Evolutionary conservation across 306 rosid genomes (phyloP).

Genomic region (Prunus mongolica): DNA sequence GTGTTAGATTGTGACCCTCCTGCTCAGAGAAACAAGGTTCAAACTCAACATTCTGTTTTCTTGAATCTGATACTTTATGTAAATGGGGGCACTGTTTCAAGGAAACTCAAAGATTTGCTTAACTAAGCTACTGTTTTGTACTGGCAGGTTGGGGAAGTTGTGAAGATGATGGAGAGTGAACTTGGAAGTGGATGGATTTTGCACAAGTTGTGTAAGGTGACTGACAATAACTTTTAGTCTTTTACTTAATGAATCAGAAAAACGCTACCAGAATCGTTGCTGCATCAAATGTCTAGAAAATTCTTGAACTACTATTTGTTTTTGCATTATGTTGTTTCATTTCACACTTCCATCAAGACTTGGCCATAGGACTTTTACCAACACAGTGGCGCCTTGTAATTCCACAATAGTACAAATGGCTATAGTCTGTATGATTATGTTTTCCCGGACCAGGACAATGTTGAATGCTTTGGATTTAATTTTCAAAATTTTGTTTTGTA

Average conservation of each 20-base stretch:
- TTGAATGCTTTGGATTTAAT: background rate
- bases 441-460: background rate
- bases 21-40: slow-evolving; percentile 63
- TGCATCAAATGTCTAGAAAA: background rate
- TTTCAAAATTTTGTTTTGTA: too few species aligned
- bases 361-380: background rate
- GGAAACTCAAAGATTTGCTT: background rate
- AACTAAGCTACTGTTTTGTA: background rate
- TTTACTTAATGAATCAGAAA: slow-evolving; percentile 2
- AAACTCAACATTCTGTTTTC: background rate
- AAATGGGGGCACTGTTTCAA: background rate
- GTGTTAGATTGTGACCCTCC: slow-evolving; percentile 50
- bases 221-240: background rate
- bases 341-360: background rate
- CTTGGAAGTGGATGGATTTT: slow-evolving; percentile 69
- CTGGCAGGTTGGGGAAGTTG: slow-evolving; percentile 60
- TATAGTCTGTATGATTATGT: background rate
- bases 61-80: background rate
- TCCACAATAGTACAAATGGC: background rate
- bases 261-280: background rate
- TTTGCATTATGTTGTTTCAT: background rate
- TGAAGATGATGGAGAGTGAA: slow-evolving; percentile 75
- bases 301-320: background rate
- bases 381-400: background rate
- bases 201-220: slow-evolving; percentile 65